Evolutionary conservation across 805 yeast species (phyloP).

Genomic region (Hanseniaspora taiwanica): DNA sequence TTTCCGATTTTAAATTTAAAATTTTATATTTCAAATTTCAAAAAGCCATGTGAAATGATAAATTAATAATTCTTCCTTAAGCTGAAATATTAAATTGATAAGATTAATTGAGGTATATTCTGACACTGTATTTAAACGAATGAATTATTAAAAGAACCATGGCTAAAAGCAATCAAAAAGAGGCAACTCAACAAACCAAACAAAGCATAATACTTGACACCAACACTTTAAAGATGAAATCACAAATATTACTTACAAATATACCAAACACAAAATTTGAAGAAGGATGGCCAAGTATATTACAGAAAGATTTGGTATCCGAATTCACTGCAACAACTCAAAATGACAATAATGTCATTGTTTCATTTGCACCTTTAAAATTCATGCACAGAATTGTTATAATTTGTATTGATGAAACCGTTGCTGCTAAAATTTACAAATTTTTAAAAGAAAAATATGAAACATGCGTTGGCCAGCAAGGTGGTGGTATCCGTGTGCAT

Average conservation of each 20-base stretch:
- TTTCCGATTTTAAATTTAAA: no score
- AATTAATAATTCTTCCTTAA: no score
- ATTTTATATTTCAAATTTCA: no score
- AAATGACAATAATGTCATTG: background rate
- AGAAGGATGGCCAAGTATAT: constrained; percentile 15
- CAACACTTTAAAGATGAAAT: constrained; percentile 4
- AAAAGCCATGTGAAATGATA: no score
- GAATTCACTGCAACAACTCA: background rate
- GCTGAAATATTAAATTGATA: no score
- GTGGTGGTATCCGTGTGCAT: constrained; percentile 16
- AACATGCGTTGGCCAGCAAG: background rate
- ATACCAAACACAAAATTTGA: constrained; percentile 15
- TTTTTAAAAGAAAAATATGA: constrained; percentile 8
- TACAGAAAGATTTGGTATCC: constrained; percentile 15
- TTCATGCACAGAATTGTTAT: constrained; percentile 30
- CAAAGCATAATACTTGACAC: background rate
- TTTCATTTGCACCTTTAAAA: constrained; percentile 17
- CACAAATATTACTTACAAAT: constrained; percentile 23
- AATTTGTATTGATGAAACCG: background rate
- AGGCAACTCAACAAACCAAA: background rate
- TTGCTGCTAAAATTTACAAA: constrained; percentile 9
- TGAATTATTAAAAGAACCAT: no score
- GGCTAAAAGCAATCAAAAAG: background rate
- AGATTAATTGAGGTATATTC: no score
- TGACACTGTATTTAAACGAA: no score